Conservation (phyloP, 495 filamentous ascomycete species). For the Extremus antarcticus region DNA sequence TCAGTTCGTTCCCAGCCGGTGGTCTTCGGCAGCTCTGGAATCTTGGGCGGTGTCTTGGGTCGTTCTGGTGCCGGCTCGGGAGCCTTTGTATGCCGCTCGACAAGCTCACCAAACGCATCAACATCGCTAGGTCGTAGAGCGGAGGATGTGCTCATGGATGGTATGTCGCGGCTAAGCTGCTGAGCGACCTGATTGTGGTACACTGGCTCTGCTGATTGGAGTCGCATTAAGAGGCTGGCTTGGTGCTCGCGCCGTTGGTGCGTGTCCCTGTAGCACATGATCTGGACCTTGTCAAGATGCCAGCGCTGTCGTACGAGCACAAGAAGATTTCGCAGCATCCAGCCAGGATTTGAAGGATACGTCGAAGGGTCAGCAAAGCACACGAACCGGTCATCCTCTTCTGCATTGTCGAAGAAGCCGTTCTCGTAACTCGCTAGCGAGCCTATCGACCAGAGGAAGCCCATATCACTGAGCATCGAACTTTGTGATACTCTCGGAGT, state of each 20-base stretch:
- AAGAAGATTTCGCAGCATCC: slow-evolving; percentile 85
- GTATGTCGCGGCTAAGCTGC: slow-evolving; percentile 18
- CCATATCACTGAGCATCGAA: slow-evolving; percentile 33
- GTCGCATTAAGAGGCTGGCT: slow-evolving; percentile 63
- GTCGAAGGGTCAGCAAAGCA: slow-evolving; percentile 88
- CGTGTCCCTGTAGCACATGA: slow-evolving; percentile 83
- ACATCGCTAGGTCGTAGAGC: slow-evolving; percentile 13
- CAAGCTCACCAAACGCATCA: slow-evolving; percentile 13
- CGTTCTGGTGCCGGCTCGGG: slow-evolving; percentile 18
- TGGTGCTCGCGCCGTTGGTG: slow-evolving; percentile 63
- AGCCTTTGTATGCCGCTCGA: slow-evolving; percentile 7
- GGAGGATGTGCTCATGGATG: slow-evolving; percentile 3
- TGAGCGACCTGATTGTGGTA: slow-evolving; percentile 9
- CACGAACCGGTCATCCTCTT: slow-evolving; percentile 61
- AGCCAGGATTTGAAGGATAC: slow-evolving; percentile 73
- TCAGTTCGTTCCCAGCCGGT: slow-evolving; percentile 90
- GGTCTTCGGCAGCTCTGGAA: slow-evolving; percentile 60
- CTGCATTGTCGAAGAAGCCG: slow-evolving; percentile 69
- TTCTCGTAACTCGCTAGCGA: slow-evolving; percentile 66
- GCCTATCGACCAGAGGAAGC: slow-evolving; percentile 63
- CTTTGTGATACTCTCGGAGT: slow-evolving; percentile 20
- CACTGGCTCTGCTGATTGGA: slow-evolving; percentile 42
- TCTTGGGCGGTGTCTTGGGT: slow-evolving; percentile 15
- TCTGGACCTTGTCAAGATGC: slow-evolving; percentile 61
- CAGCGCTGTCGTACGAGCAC: slow-evolving; percentile 77